Percentiles rank a stretch among this genome's conserved stretches.
These are phyloP conservation scores for Nepenthes alata DNA, from an alignment of 179 eudicot species.

Conservation along the genomic window DNA sequence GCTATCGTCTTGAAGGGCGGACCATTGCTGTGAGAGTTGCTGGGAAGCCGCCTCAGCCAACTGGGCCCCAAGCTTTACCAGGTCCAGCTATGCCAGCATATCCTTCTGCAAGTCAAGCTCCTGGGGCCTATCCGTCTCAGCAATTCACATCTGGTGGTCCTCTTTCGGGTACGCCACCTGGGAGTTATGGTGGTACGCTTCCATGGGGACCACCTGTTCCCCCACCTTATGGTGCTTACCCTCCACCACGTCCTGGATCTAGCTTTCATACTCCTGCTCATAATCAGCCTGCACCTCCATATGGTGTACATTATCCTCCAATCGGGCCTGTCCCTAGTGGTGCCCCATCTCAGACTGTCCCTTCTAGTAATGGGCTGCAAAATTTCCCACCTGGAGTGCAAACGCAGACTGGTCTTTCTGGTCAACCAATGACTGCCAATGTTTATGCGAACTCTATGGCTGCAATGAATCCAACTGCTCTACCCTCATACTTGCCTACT, in stretches of 20 bases:
- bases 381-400: constrained; percentile 61
- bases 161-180: constrained; percentile 33
- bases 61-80: constrained; percentile 60
- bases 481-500: constrained; percentile 38
- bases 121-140: constrained; percentile 58
- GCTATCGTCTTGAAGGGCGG: constrained; percentile 54
- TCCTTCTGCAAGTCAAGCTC: constrained; percentile 34
- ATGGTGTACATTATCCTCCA: constrained; percentile 55
- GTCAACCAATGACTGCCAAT: constrained; percentile 30
- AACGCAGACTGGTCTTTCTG: constrained; percentile 37
- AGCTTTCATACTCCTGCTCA: constrained; percentile 42
- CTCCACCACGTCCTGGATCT: constrained; percentile 69
- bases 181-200: constrained; percentile 44
- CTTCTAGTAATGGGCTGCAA: constrained; percentile 43
- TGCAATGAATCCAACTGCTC: constrained; percentile 33
- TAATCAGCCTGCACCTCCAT: constrained; percentile 41
- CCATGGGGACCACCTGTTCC: constrained; percentile 76
- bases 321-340: constrained; percentile 26
- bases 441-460: constrained; percentile 34
- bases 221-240: constrained; percentile 47
- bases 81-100: constrained; percentile 36
- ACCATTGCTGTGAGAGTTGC: constrained; percentile 72
- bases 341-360: constrained; percentile 24
- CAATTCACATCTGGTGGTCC: constrained; percentile 53
- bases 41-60: constrained; percentile 63